phyloP scores from a whole-genome alignment of 2,329 filamentous ascomycete species.

The Ophiocordyceps camponoti-leonardi region DNA sequence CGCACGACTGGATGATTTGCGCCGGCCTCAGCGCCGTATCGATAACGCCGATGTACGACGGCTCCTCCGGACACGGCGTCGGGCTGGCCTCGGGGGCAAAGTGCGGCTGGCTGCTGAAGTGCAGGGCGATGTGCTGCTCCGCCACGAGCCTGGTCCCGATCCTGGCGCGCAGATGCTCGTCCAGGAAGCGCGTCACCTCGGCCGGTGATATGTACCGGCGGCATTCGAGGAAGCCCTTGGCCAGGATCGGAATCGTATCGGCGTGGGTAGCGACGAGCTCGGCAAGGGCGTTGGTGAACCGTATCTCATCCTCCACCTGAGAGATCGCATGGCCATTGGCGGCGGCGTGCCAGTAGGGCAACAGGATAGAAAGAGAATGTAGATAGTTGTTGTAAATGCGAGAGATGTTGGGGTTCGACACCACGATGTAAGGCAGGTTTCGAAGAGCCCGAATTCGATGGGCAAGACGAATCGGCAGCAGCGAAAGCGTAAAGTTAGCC shows the following conservation, averaged over 20 bases:
- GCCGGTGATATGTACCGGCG: conserved; percentile 68
- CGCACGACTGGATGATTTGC: conserved; percentile 66
- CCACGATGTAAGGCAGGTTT: conserved; percentile 92
- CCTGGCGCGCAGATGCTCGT: conserved; percentile 81
- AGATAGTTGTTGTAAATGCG: conserved; percentile 94
- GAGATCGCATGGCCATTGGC: conserved; percentile 18
- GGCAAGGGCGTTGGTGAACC: conserved; percentile 82
- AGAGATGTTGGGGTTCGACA: conserved; percentile 90
- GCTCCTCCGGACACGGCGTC: conserved; percentile 31
- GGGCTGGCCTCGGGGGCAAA: conserved; percentile 35
- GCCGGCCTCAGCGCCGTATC: conserved; percentile 78
- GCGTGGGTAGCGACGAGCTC: conserved; percentile 90
- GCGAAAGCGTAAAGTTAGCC: conserved; percentile 87
- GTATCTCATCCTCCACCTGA: conserved; percentile 70
- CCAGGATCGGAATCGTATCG: conserved; percentile 86
- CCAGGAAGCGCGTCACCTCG: conserved; percentile 82
- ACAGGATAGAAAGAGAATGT: conserved; percentile 75
- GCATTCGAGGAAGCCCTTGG: conserved; percentile 83
- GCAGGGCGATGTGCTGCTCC: conserved; percentile 90
- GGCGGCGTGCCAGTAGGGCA: conserved; percentile 54
- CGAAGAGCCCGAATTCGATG: conserved; percentile 85
- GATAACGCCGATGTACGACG: conserved; percentile 82
- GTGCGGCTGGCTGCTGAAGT: conserved; percentile 55
- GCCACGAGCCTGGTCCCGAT: conserved; percentile 90
- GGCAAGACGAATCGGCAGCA: conserved; percentile 81